These are phyloP conservation scores for Coniochaeta sp. DNA, from an alignment of 2,329 filamentous ascomycete genomes.

Conservation along the genomic window DNA sequence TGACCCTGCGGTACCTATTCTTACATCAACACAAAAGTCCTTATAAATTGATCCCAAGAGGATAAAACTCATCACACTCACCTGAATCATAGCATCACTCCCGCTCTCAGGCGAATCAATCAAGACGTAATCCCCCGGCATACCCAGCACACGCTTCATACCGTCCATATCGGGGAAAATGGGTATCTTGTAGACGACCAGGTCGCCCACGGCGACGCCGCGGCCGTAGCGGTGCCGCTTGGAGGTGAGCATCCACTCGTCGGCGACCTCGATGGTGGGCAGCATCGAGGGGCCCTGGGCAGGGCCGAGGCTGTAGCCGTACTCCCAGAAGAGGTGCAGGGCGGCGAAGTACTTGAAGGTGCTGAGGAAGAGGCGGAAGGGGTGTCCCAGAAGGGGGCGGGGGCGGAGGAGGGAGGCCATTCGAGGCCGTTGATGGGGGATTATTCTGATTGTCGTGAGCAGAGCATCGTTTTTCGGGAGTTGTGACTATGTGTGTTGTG, in stretches of 20 bases:
- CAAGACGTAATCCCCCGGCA: conserved; percentile 70
- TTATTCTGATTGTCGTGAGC: too few relatives aligned
- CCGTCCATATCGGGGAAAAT: conserved; percentile 50
- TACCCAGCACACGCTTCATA: conserved; percentile 72
- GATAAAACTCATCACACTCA: conserved; percentile 27
- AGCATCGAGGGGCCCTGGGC: conserved; percentile 80
- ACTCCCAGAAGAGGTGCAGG: conserved; percentile 45
- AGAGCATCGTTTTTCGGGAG: too few relatives aligned
- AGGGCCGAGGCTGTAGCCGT: conserved; percentile 52
- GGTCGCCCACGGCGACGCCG: conserved; percentile 64
- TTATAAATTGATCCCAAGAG: background rate
- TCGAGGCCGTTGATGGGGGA: background rate
- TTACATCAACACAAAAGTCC: background rate
- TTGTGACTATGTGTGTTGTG: background rate
- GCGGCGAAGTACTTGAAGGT: conserved; percentile 38
- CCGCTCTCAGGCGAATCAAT: conserved; percentile 50
- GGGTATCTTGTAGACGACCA: conserved; percentile 74
- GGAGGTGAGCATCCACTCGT: conserved; percentile 63
- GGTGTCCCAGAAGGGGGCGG: conserved; percentile 25
- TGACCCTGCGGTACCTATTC: conserved; percentile 78
- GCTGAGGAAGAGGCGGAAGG: conserved; percentile 33
- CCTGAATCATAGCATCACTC: conserved; percentile 56
- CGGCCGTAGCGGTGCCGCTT: conserved; percentile 63
- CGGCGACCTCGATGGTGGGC: conserved; percentile 64
- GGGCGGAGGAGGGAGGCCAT: background rate